These are phyloP conservation scores for Hyaloscypha hepaticicola DNA, from an alignment of 495 filamentous ascomycete genomes.

Conservation along the genomic window DNA sequence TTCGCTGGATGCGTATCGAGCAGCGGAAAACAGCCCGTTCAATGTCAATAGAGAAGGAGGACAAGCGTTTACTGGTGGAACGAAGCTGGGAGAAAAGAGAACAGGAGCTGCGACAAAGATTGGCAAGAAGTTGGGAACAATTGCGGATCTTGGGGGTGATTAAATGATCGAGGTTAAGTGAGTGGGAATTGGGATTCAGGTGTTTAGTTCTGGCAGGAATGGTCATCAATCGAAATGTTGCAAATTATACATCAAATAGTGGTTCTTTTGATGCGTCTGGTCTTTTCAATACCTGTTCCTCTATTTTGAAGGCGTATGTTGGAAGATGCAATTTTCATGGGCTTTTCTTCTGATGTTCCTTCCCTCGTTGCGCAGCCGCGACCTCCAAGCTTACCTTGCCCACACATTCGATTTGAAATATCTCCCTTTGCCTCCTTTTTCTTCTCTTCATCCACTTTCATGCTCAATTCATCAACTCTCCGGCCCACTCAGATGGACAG, in stretches of 20 bases:
- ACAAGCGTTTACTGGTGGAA: slow-evolving; percentile 8
- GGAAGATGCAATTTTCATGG: no score
- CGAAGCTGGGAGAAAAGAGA: slow-evolving; percentile 19
- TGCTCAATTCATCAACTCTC: not conserved
- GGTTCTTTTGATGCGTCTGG: no score
- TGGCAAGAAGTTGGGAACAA: slow-evolving; percentile 34
- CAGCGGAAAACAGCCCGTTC: slow-evolving; percentile 63
- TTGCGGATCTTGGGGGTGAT: slow-evolving; percentile 30
- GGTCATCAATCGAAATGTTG: not conserved
- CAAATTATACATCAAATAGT: not conserved
- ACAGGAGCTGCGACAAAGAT: slow-evolving; percentile 27
- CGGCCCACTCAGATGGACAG: not conserved
- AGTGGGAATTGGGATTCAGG: not conserved
- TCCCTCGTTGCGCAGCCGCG: no score
- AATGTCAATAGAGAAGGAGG: slow-evolving; percentile 49
- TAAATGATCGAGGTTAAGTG: slow-evolving; percentile 1
- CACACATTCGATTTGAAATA: not conserved
- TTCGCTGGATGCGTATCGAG: slow-evolving; percentile 58
- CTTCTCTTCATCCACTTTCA: not conserved
- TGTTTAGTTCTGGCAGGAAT: not conserved
- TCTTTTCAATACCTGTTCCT: no score
- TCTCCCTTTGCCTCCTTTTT: not conserved
- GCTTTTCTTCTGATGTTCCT: no score
- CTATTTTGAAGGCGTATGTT: no score
- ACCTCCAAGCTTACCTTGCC: no score